Percentiles rank a stretch among this genome's conserved stretches.
These are phyloP conservation scores for Lupinus albus DNA, from an alignment of 306 rosid species.

Conservation along the genomic window DNA sequence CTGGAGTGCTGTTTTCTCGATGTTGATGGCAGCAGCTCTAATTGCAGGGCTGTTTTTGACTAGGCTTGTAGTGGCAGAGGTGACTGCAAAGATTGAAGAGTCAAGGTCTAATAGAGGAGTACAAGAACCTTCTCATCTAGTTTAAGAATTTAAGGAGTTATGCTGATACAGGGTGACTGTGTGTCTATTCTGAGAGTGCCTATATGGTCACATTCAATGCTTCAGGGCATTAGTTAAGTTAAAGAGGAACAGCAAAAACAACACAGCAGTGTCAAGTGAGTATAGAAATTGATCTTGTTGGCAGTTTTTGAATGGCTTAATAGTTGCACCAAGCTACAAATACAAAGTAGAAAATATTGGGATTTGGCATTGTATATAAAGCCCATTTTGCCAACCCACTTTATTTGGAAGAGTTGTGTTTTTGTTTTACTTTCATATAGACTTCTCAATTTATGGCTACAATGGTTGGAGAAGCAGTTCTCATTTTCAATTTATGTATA, in stretches of 20 bases:
- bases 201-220: conserved; percentile 40
- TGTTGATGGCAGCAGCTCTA: conserved; percentile 90
- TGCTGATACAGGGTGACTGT: background rate
- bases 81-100: conserved; percentile 68
- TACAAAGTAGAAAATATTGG: background rate
- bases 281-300: conserved; percentile 37
- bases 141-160: conserved; percentile 40
- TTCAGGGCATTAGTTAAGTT: conserved; percentile 16
- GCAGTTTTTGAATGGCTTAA: conserved; percentile 24
- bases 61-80: conserved; percentile 80
- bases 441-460: background rate
- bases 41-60: conserved; percentile 89
- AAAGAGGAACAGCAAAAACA: conserved; percentile 23
- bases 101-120: conserved; percentile 52
- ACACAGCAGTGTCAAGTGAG: conserved; percentile 3
- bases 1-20: conserved; percentile 87
- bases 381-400: background rate
- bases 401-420: background rate
- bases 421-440: background rate
- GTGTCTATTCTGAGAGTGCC: conserved; percentile 27
- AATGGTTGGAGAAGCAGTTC: background rate
- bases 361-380: background rate
- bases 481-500: background rate
- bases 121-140: conserved; percentile 40
- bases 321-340: conserved; percentile 1